Evolutionary conservation across 768 basidiomycete genomes (phyloP), one percentile per base, ranked within the genome.

Genomic region (Suillus plorans): DNA sequence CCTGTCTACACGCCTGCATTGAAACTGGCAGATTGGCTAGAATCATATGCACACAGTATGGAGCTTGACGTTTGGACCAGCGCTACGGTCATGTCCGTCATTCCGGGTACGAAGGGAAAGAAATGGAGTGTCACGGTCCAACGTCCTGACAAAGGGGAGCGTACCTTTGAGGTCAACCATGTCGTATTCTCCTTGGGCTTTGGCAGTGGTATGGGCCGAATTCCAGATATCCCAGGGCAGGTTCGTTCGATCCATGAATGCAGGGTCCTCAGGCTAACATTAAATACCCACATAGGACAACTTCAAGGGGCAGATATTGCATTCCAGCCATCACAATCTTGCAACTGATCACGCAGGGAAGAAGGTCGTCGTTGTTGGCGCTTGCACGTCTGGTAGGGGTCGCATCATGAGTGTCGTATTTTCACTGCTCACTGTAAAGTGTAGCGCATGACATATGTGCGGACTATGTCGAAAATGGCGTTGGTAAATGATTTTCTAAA

Each of bases 1-100:
- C 86, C 86, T 0, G 81, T 85, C 5, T 88, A 79, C 58, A 79
- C 81, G 4, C 86, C 87, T 5, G 86, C 87, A 16, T 25, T 68
- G 53, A 69, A 88, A 82, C 73, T 90, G 16, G 89, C 88, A 0
- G 84, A 86, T 65, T 90, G 87, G 87, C 80, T 91, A 3, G 89
- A 90, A 74, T 79, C 74, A 63, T 90, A 89, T 70, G 87, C 86
- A 1, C 80, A 84, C 13, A 70, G 79, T 2, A 73, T 90, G 63
- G 89, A 89, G 65, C 76, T 90, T 61, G 85, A 88, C 68, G 81
- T 87, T 6, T 89, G 89, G 89, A 85, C 82, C n/a, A 83, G 80
- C 0, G 79, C 83, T 0, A 70, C 67, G 2, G 81, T 72, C 22
- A 9, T 63, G 12, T 68, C 71, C 1, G 71, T 78, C 20, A 63